Percentiles rank a stretch among this genome's conserved stretches.
Conservation (phyloP, 2,329 filamentous ascomycete genomes). For the Verticillium longisporum region DNA sequence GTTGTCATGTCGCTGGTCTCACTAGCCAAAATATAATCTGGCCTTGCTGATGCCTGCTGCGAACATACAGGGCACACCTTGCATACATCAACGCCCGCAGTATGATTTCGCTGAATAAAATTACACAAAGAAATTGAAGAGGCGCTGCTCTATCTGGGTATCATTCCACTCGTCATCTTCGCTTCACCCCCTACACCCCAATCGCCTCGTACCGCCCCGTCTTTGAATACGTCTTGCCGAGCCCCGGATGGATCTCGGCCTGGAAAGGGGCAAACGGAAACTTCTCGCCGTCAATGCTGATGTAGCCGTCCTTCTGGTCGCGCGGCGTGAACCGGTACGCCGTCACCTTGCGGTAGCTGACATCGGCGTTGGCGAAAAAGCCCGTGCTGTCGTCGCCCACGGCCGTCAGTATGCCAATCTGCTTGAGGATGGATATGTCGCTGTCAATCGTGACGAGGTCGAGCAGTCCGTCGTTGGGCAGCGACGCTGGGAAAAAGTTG, state of each 20-base stretch:
- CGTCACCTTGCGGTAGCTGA: conserved; percentile 77
- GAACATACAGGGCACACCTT: too few relatives aligned
- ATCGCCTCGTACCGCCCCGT: conserved; percentile 63
- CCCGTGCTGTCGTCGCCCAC: conserved; percentile 60
- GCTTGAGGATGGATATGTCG: conserved; percentile 58
- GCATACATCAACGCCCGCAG: not conserved
- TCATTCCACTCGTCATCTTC: not conserved
- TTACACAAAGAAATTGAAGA: not conserved
- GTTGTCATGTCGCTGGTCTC: too few relatives aligned
- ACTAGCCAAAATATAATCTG: too few relatives aligned
- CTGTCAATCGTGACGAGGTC: conserved; percentile 80
- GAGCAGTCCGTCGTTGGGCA: conserved; percentile 77
- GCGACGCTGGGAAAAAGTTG: conserved; percentile 80
- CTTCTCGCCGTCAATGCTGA: conserved; percentile 89
- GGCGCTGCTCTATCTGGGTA: not conserved
- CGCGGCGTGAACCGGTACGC: conserved; percentile 80
- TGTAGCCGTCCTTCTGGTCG: conserved; percentile 66
- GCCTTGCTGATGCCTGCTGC: too few relatives aligned
- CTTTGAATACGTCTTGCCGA: conserved; percentile 81
- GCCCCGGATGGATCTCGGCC: conserved; percentile 74
- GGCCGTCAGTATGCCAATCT: conserved; percentile 33
- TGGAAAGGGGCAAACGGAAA: conserved; percentile 87
- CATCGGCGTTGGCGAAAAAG: conserved; percentile 73
- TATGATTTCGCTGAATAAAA: not conserved
- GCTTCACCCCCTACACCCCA: conserved; percentile 30